These are phyloP conservation scores for Yarrowia bubula DNA, from an alignment of 805 yeast genomes.

Conservation along the genomic window DNA sequence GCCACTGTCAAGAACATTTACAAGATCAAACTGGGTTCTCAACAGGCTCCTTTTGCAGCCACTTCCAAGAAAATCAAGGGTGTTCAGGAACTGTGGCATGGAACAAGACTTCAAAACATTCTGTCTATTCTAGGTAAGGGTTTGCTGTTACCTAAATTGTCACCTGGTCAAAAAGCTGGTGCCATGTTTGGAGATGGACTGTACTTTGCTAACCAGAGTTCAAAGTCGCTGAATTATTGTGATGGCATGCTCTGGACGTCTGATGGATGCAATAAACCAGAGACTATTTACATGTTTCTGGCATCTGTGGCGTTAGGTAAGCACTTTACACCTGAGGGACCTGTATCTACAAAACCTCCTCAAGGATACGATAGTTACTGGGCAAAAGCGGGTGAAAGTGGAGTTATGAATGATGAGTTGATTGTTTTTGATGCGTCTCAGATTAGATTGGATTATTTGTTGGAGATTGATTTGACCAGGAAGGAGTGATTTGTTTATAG, in stretches of 20 bases:
- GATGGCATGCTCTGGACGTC: constrained; percentile 14
- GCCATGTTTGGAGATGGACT: constrained; percentile 27
- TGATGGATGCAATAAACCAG: background rate
- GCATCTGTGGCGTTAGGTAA: constrained; percentile 21
- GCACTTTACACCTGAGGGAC: constrained; percentile 4
- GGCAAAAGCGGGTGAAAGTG: constrained; percentile 13
- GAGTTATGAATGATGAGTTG: constrained; percentile 25
- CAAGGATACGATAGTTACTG: constrained; percentile 20
- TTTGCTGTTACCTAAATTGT: constrained; percentile 1
- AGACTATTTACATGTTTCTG: constrained; percentile 15
- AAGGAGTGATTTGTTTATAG: background rate
- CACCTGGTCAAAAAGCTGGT: constrained; percentile 20
- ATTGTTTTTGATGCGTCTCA: constrained; percentile 19
- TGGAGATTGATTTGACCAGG: constrained; percentile 8
- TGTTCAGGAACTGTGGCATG: constrained; percentile 24
- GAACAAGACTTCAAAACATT: constrained; percentile 11
- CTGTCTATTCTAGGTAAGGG: constrained; percentile 21
- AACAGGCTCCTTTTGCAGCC: constrained; percentile 14
- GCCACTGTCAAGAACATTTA: constrained; percentile 8
- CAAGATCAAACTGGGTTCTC: constrained; percentile 22
- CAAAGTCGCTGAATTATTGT: constrained; percentile 22
- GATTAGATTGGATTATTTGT: background rate
- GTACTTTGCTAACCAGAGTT: constrained; percentile 19
- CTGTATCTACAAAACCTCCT: background rate
- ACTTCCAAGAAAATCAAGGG: constrained; percentile 25